Evolutionary conservation across 2,329 filamentous ascomycete genomes (phyloP).

Genomic region (Diaporthe sp.): DNA sequence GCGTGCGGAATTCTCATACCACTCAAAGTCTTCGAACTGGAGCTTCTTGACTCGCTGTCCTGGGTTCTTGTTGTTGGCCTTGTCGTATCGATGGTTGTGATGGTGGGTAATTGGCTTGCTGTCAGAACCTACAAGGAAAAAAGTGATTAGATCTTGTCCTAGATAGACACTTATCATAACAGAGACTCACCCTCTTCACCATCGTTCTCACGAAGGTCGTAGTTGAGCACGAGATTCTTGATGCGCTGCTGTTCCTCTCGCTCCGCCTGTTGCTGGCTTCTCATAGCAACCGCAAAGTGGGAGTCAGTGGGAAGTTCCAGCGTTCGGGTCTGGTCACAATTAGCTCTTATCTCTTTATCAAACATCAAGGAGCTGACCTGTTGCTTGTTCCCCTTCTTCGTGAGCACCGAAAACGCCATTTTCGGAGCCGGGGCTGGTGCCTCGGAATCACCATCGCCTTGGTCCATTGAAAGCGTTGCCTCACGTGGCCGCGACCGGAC

Average conservation of each 20-base stretch:
- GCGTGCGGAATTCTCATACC: constrained; percentile 69
- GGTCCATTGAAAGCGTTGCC: constrained; percentile 53
- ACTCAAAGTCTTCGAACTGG: constrained; percentile 97
- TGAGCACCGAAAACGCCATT: constrained; percentile 98
- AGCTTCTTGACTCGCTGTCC: constrained; percentile 89
- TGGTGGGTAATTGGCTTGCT: constrained; percentile 61
- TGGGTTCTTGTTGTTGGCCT: constrained; percentile 71
- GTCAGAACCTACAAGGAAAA: constrained; percentile 60
- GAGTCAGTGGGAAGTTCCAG: constrained; percentile 93
- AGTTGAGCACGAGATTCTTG: constrained; percentile 97
- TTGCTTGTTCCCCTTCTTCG: constrained; percentile 95
- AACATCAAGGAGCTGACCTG: constrained; percentile 70
- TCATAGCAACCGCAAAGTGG: constrained; percentile 96
- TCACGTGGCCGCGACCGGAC: constrained; percentile 82
- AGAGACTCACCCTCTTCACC: constrained; percentile 79
- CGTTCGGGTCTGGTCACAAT: constrained; percentile 78
- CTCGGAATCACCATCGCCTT: constrained; percentile 51
- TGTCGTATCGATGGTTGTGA: constrained; percentile 68
- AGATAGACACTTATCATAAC: not conserved
- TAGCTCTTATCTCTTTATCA: constrained; percentile 32
- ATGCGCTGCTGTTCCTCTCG: constrained; percentile 97
- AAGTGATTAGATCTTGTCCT: not conserved
- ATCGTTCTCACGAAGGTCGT: constrained; percentile 89
- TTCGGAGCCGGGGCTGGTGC: constrained; percentile 64
- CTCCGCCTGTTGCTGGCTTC: constrained; percentile 93